Evolutionary conservation across 164 flowering plant species (phyloP), one percentile per base, ranked within the genome.

Genomic region (Chimonanthus praecox): DNA sequence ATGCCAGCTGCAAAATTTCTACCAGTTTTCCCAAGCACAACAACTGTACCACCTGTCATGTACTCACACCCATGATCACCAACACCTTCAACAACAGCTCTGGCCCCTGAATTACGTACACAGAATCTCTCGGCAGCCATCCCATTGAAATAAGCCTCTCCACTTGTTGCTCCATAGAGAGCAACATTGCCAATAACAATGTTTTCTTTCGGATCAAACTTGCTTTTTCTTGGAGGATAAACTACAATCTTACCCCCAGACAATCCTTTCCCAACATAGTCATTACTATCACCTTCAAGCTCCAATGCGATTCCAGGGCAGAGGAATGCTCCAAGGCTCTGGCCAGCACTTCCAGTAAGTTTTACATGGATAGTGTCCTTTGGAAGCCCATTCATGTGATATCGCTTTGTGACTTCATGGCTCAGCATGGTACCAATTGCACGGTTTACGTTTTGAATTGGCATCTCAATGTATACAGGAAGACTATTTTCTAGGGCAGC

Each of bases 361-460:
- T 89, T 94, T 58, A 94, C 78, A 76, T 96, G 99, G 77, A 96
- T 91, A 44, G 97, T 92, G 68, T 89, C 99, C 2, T 86, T 60
- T 33, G 98, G 97, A 74, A 96, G 97, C 45, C 99, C 99, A 3
- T 79, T 80, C 84, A 87, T 67, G 79, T 85, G 89, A 75, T 90
- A 91, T 3, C 86, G 90, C 74, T 96, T 96, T 50, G 95, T 96
- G 67, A 96, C 96, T 76, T 96, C 97, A 74, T 96, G 97, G 81
- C 99, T 96, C n/a, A 96, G 93, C 99, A 94, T 96, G 58, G 99
- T 96, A 16, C 99, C 99, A 80, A 94, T 97, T 7, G 99, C 93
- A 66, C 99, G 95, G 73, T 96, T 94, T 67, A 86, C 86, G 78
- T 96, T 96, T 77, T 84, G 78, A 51, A 96, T 88, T 0, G 90